Percentiles rank a stretch among this genome's conserved stretches.
phyloP scores from a whole-genome alignment of 306 rosid species.

The Cucurbita moschata region DNA sequence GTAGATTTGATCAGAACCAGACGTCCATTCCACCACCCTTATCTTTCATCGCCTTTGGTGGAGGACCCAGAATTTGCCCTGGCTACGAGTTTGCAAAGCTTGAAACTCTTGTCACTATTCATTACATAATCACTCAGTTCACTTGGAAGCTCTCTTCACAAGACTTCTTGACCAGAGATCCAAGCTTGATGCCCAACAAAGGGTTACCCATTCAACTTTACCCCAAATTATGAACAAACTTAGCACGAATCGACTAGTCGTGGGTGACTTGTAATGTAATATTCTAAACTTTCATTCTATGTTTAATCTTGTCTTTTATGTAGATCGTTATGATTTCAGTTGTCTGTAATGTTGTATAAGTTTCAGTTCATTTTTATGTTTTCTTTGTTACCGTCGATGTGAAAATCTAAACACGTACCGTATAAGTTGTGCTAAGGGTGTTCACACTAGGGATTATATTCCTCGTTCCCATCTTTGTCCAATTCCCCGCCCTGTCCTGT shows the following conservation, averaged over 20 bases:
- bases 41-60: constrained; percentile 53
- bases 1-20: constrained; percentile 41
- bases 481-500: no score
- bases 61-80: constrained; percentile 58
- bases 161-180: constrained; percentile 42
- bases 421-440: no score
- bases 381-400: no score
- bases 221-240: constrained; percentile 14
- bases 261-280: not conserved
- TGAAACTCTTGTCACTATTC: constrained; percentile 49
- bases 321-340: no score
- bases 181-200: constrained; percentile 34
- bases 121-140: constrained; percentile 49
- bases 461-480: no score
- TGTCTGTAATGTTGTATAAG: not conserved
- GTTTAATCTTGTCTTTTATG: not conserved
- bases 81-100: constrained; percentile 55
- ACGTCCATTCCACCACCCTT: constrained; percentile 52
- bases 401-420: no score
- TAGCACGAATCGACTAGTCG: not conserved
- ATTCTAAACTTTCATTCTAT: no score
- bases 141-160: constrained; percentile 53
- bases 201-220: constrained; percentile 40
- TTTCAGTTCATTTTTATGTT: no score
- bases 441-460: no score